phyloP scores from a whole-genome alignment of 371 early-diverging fungal species.

The Fennellomyces sp. region DNA sequence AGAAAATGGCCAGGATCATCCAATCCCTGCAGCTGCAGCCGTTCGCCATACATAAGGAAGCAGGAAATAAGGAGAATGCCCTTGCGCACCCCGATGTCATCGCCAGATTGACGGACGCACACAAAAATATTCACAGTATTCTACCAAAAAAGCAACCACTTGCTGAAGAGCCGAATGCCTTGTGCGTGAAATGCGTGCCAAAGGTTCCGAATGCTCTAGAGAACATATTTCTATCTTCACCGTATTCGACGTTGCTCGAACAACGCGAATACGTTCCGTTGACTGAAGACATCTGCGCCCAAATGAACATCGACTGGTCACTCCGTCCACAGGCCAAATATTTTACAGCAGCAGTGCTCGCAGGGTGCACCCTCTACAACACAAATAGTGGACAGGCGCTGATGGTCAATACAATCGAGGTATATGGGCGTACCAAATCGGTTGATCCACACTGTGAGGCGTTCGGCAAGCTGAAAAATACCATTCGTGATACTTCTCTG shows the following conservation, averaged over 20 bases:
- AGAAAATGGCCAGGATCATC: no score
- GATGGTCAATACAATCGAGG: constrained; percentile 30
- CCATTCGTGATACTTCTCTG: constrained; percentile 4
- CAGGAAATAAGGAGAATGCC: no score
- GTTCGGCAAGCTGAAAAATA: constrained; percentile 11
- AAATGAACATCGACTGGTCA: constrained; percentile 12
- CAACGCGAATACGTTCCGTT: constrained; percentile 4
- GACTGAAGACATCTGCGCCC: neutral
- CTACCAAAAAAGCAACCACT: no score
- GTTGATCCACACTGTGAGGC: constrained; percentile 17
- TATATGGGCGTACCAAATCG: constrained; percentile 21
- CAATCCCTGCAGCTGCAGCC: no score
- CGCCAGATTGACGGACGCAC: no score
- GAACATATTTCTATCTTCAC: neutral
- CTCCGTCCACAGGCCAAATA: constrained; percentile 21
- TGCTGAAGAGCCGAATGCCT: no score
- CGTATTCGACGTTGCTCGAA: constrained; percentile 9
- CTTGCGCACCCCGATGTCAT: no score
- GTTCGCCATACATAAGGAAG: no score
- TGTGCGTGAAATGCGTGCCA: neutral
- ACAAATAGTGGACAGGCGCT: constrained; percentile 21
- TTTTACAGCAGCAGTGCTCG: constrained; percentile 12
- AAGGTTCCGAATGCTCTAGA: neutral
- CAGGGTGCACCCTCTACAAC: constrained; percentile 22
- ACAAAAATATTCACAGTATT: no score